Evolutionary conservation across 257 asterid genomes (phyloP), one percentile per base, ranked within the genome.

Genomic region (Solanum tarapatanum): DNA sequence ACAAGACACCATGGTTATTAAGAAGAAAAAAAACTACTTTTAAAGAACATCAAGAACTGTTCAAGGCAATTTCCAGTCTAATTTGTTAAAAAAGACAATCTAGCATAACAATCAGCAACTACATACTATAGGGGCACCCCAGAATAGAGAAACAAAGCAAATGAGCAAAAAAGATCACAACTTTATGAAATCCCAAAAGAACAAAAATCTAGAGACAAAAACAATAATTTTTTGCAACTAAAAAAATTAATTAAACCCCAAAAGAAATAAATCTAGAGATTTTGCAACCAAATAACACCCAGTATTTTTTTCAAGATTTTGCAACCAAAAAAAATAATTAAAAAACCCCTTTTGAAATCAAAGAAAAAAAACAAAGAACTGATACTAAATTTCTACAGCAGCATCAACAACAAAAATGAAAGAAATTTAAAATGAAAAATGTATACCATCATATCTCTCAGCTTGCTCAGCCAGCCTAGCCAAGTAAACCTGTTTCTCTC

Each of bases 391-490:
- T 11, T 76, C 58, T 24, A 76, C 35, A 10, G 23, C 6, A 21
- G 86, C 45, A n/a, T 16, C 45, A 41, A 14, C 84, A 41, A 33
- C 8, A 24, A 41, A 37, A 51, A 8, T 14, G 9, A 41, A 75
- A 10, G 26, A 28, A 4, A 55, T 19, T 55, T 32, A 36, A 30
- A 21, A 28, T 28, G 24, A 51, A 35, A 35, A 87, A 87, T 12
- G 1, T 66, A 79, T 90, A 94, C 98, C 98, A 89, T 94, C 98
- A 74, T 94, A 94, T 92, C 96, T 89, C 82, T 94, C 98, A 62
- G 98, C 96, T 87, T 94, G 96, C 91, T 94, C 96, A 3, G 96
- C 95, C 69, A 94, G 92, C 90, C 95, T 93, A 73, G 96, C 96
- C 90, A 93, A 86, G 94, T 93, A 94, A 70, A 94, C 93, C 45